Conservation (phyloP, 1,284 basidiomycete species). For the Neolentinus lepideus region DNA sequence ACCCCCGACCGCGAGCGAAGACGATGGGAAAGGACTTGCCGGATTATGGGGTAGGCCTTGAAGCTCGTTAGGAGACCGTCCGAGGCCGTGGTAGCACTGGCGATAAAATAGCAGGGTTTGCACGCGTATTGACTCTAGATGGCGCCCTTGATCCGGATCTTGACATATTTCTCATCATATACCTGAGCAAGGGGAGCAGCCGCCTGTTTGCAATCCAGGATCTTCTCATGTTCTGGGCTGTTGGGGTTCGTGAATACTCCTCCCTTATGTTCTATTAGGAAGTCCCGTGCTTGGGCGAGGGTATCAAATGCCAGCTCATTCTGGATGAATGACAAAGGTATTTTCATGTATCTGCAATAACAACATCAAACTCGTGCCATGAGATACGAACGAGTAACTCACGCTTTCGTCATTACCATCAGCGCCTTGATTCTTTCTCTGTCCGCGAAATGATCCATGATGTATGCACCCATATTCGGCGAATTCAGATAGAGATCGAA, state of each 20-base stretch:
- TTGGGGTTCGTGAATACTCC: constrained; percentile 64
- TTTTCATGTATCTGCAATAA: constrained; percentile 61
- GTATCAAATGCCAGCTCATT: constrained; percentile 82
- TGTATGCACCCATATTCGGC: constrained; percentile 97
- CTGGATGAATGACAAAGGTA: constrained; percentile 75
- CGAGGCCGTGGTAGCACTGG: too few species aligned
- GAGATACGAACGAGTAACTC: constrained; percentile 26
- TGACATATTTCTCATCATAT: constrained; percentile 66
- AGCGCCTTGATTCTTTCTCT: constrained; percentile 87
- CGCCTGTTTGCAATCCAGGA: constrained; percentile 61
- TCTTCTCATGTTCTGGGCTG: constrained; percentile 49
- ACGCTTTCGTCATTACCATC: constrained; percentile 90
- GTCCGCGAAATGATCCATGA: constrained; percentile 98
- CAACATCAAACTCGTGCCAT: neutral
- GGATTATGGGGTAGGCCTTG: neutral
- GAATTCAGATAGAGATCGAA: constrained; percentile 83
- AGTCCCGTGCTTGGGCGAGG: constrained; percentile 56
- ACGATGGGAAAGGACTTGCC: neutral
- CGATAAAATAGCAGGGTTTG: too few species aligned
- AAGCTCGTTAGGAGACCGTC: too few species aligned
- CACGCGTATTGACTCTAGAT: neutral
- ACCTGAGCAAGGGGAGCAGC: constrained; percentile 43
- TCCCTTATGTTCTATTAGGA: constrained; percentile 67
- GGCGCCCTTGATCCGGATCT: constrained; percentile 62
- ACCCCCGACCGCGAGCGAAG: neutral